Conservation (phyloP, 257 asterid species). For the Salvia rosmarinus region DNA sequence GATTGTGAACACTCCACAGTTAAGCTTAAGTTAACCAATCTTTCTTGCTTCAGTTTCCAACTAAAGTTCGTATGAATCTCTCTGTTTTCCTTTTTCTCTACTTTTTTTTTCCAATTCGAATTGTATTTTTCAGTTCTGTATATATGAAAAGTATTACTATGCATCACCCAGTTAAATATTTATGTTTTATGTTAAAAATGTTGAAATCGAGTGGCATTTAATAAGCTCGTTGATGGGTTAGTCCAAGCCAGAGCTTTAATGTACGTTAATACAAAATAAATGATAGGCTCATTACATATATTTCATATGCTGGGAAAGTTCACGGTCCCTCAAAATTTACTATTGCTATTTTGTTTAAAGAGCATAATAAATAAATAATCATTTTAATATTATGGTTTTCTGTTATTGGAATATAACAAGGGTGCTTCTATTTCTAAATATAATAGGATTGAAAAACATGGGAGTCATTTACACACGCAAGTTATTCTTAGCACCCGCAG, state of each 20-base stretch:
- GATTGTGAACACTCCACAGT: conserved; percentile 40
- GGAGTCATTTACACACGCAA: too few relatives aligned
- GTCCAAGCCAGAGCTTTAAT: conserved; percentile 11
- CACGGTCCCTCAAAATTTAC: not conserved
- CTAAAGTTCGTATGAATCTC: conserved; percentile 23
- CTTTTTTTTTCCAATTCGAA: not conserved
- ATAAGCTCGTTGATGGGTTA: conserved; percentile 6
- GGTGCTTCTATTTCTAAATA: too few relatives aligned
- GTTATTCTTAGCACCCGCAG: too few relatives aligned
- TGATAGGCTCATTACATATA: not conserved
- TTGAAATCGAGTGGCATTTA: conserved; percentile 4
- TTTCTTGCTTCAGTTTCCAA: conserved; percentile 47
- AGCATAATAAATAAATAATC: too few relatives aligned
- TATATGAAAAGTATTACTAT: too few relatives aligned
- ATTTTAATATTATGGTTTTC: not conserved
- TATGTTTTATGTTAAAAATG: not conserved
- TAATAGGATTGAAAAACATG: too few relatives aligned
- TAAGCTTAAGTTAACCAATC: conserved; percentile 53
- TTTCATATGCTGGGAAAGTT: not conserved
- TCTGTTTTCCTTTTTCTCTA: not conserved
- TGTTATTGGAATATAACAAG: not conserved
- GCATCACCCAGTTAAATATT: not conserved
- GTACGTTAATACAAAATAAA: not conserved
- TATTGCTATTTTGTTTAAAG: not conserved
- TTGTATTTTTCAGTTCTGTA: not conserved